Evolutionary conservation across 805 yeast species (phyloP).

Genomic region (Metschnikowia baotianmanensis): DNA sequence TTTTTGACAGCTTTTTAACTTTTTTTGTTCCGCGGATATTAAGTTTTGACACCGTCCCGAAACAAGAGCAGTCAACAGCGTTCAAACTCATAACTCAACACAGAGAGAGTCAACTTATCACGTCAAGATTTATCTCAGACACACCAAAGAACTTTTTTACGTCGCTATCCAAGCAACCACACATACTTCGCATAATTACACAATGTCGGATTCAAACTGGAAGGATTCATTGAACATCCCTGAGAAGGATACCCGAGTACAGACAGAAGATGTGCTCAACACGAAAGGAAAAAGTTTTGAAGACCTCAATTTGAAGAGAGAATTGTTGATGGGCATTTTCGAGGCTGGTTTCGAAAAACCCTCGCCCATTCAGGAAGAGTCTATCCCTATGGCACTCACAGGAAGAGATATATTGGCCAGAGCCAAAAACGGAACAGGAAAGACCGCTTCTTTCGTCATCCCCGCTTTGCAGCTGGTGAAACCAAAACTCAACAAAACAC

Average conservation of each 20-base stretch:
- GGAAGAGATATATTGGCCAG: conserved; percentile 96
- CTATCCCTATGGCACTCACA: conserved; percentile 91
- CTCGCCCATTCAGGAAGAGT: conserved; percentile 95
- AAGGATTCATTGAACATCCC: conserved; percentile 74
- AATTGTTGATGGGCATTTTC: conserved; percentile 94
- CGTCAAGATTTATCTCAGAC: conserved; percentile 1
- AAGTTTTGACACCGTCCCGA: conserved; percentile 1
- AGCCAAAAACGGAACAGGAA: conserved; percentile 98
- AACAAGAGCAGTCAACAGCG: no score
- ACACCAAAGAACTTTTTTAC: not conserved
- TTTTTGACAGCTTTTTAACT: not conserved
- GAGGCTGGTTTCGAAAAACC: conserved; percentile 99
- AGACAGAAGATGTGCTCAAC: conserved; percentile 91
- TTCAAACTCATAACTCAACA: no score
- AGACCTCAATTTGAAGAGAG: conserved; percentile 88
- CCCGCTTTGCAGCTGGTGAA: conserved; percentile 89
- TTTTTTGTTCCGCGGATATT: conserved; percentile 1
- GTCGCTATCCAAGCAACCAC: not conserved
- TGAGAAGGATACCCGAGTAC: conserved; percentile 85
- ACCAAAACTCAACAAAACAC: conserved; percentile 80
- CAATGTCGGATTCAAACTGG: conserved; percentile 47
- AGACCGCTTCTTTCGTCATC: conserved; percentile 95
- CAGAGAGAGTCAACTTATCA: no score
- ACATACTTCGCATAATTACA: not conserved
- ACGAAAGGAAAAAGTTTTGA: conserved; percentile 91